A percentile compares a stretch with the other conserved stretches of the same genome.
Conservation (phyloP, 805 yeast genomes). For the Saturnispora hagleri region DNA sequence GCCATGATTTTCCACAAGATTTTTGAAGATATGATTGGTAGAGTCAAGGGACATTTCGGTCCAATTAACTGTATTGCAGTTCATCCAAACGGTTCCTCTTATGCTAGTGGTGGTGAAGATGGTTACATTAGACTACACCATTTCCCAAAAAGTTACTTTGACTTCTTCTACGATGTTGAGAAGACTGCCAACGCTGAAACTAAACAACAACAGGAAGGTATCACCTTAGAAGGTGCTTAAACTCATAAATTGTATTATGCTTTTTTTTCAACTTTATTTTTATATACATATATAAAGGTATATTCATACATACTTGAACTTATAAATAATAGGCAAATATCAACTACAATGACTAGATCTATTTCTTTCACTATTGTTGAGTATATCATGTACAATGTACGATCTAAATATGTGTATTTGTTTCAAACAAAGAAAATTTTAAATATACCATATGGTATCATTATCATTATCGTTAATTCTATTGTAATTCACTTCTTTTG, state of each 20-base stretch:
- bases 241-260: not conserved
- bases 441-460: not conserved
- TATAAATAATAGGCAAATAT: not conserved
- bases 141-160: slow-evolving; percentile 87
- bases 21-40: slow-evolving; percentile 91
- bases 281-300: not conserved
- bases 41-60: slow-evolving; percentile 98
- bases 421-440: no score
- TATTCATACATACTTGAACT: not conserved
- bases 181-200: slow-evolving; percentile 51
- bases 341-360: not conserved
- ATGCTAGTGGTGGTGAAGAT: slow-evolving; percentile 98
- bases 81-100: slow-evolving; percentile 88
- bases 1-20: slow-evolving; percentile 93
- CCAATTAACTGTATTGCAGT: slow-evolving; percentile 91
- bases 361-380: no score
- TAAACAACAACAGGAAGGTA: slow-evolving; percentile 11
- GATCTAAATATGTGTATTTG: no score
- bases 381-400: no score
- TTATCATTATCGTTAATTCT: not conserved
- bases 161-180: slow-evolving; percentile 87
- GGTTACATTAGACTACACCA: slow-evolving; percentile 92
- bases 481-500: slow-evolving; percentile 9
- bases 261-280: not conserved
- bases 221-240: slow-evolving; percentile 2